Percentiles rank a stretch among this genome's conserved stretches.
These are phyloP conservation scores for Austroboletus niveus DNA, from an alignment of 1,284 basidiomycete genomes.

Conservation along the genomic window DNA sequence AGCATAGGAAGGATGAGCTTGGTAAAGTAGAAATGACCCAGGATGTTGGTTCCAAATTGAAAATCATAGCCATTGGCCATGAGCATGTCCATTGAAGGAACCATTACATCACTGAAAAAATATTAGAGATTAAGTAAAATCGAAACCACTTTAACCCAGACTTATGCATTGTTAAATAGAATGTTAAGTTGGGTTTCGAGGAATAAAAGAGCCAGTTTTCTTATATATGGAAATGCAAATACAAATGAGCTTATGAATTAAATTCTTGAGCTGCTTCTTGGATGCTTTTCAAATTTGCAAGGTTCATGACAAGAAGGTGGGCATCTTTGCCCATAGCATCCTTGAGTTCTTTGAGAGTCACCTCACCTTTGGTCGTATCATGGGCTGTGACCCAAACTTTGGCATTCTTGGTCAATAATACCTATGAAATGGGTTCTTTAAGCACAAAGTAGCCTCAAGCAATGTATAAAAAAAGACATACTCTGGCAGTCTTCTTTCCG, in stretches of 20 bases:
- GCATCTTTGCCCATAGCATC: constrained; percentile 43
- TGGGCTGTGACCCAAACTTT: constrained; percentile 66
- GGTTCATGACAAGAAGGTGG: constrained; percentile 58
- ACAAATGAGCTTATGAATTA: constrained; percentile 11
- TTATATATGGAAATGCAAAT: no score
- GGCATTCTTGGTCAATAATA: constrained; percentile 55
- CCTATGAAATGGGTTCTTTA: constrained; percentile 13
- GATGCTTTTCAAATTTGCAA: constrained; percentile 55
- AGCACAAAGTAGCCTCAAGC: background rate
- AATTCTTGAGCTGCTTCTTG: constrained; percentile 53
- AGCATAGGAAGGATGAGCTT: constrained; percentile 42
- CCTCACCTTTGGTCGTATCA: constrained; percentile 44
- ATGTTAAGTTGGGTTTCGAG: constrained; percentile 50
- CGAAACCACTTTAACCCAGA: background rate
- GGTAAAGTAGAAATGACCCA: constrained; percentile 48
- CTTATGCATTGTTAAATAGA: constrained; percentile 55
- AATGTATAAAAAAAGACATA: background rate
- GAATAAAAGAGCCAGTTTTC: background rate
- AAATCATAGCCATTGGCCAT: constrained; percentile 57
- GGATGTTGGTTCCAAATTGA: constrained; percentile 51
- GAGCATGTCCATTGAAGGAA: constrained; percentile 39
- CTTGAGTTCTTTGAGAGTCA: constrained; percentile 53
- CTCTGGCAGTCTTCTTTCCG: constrained; percentile 43
- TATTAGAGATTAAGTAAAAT: background rate
- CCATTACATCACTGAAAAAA: constrained; percentile 47